Conservation (phyloP, 176 grass and related monocot species). For the Pontederia crassipes region DNA sequence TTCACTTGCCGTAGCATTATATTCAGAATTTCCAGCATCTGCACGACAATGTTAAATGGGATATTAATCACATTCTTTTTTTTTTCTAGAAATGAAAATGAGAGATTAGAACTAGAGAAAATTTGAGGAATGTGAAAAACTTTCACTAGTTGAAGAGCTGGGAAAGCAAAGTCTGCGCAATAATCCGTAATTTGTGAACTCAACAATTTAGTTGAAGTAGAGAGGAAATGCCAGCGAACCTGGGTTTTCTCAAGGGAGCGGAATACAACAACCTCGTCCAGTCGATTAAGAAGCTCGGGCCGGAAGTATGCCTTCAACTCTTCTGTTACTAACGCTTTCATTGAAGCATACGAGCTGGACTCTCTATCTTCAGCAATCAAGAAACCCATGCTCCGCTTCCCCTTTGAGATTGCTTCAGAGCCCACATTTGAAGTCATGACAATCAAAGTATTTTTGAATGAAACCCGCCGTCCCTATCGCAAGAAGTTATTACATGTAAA, state of each 20-base stretch:
- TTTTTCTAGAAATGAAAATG: no score
- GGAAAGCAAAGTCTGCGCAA: not conserved
- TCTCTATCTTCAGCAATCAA: slow-evolving; percentile 42
- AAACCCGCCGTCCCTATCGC: slow-evolving; percentile 76
- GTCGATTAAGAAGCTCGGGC: slow-evolving; percentile 93
- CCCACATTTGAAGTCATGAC: slow-evolving; percentile 96
- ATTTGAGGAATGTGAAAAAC: not conserved
- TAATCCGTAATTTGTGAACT: no score
- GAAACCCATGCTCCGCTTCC: slow-evolving; percentile 72
- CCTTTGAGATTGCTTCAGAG: slow-evolving; percentile 68
- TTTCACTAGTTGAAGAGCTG: no score
- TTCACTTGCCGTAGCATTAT: slow-evolving; percentile 90
- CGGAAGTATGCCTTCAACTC: slow-evolving; percentile 84
- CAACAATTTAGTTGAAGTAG: no score
- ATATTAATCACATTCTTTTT: no score
- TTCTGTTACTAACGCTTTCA: slow-evolving; percentile 79
- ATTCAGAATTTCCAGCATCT: slow-evolving; percentile 85
- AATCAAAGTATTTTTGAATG: slow-evolving; percentile 99
- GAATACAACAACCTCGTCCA: slow-evolving; percentile 95
- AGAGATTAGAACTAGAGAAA: no score
- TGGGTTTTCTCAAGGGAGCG: slow-evolving; percentile 73
- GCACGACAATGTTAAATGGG: slow-evolving; percentile 13
- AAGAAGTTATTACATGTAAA: not conserved
- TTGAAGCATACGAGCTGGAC: slow-evolving; percentile 51
- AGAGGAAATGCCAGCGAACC: slow-evolving; percentile 28